Base-by-base conservation (phyloP, 352 stramenopile genomes). In the Pythium insidiosum region DNA sequence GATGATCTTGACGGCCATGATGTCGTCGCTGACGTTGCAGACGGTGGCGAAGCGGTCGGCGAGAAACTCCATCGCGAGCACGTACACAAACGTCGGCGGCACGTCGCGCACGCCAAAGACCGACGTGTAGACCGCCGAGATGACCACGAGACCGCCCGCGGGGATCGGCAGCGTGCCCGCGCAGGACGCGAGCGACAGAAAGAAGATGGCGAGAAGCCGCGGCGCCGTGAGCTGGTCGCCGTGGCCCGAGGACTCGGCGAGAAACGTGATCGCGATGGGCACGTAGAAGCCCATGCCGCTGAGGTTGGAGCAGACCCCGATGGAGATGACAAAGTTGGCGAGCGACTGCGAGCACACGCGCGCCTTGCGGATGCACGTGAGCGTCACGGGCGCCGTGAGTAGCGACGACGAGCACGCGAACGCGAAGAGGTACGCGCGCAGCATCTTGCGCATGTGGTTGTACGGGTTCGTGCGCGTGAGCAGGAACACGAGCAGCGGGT, bases 11-110 rank as follows among this genome's bases (percentile, higher is more conserved):
- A 88, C 66, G 24, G 73, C 75, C 67, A 88, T 83, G 46, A 83
- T 66, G 54, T 88, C 78, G 38, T 86, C 78, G 43, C 85, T 85
- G 6, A 91, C 74, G 40, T 91, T 87, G 58, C 75, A 82, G 34
- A 78, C 54, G 0, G 75, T 78, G n/a, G 56, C 56, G 26, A 91
- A 53, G 38, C 78, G 78, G 22, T 87, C 73, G 9, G 71, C 58
- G 20, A 88, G 52, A 40, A 84, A 83, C 35, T 88, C 71, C 43
- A 82, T 65, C 1, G 76, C 64, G 16, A 83, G 45, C 33, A 82
- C 70, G 5, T 83, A 61, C 12, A 58, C 61, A 48, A 84, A 88
- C 0, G 68, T 80, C 7, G 59, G 57, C 15, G 75, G 70, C 30
- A 80, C 34, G 6, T 68, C 38, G 15, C 53, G 63, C 30, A 69